Conservation (phyloP, 2,329 filamentous ascomycete genomes). For the Cryphonectria radicalis region DNA sequence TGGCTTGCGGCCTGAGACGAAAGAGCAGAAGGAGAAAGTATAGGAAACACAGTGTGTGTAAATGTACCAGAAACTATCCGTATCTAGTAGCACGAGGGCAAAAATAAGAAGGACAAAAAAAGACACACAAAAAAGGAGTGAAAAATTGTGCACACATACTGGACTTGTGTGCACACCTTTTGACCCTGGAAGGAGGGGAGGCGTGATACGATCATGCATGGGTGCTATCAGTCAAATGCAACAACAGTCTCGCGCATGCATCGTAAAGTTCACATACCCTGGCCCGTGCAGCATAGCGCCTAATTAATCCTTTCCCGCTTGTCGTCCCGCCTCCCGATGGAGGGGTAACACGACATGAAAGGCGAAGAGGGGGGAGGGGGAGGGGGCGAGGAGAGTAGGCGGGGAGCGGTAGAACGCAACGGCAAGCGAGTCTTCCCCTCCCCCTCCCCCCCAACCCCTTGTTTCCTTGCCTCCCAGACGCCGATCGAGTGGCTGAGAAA, state of each 20-base stretch:
- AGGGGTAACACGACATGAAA: constrained; percentile 3
- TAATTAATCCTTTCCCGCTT: constrained; percentile 1
- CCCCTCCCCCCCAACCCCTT: background rate
- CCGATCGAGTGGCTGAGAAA: constrained; percentile 7
- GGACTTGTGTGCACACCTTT: background rate
- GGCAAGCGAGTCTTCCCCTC: background rate
- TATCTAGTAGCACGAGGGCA: background rate
- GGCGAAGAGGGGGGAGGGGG: too few relatives aligned
- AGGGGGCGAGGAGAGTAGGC: too few relatives aligned
- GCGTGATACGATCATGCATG: constrained; percentile 12
- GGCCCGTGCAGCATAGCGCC: constrained; percentile 1
- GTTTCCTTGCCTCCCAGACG: background rate
- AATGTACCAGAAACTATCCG: background rate
- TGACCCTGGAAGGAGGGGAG: background rate
- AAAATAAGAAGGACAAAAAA: background rate
- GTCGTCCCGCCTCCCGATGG: constrained; percentile 2
- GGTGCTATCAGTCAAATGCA: background rate
- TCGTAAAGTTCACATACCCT: background rate
- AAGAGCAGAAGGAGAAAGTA: background rate
- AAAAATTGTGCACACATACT: background rate
- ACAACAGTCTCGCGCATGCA: background rate
- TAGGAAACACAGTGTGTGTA: background rate
- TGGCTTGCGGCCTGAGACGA: background rate
- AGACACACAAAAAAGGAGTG: background rate
- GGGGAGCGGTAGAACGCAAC: background rate